phyloP scores from a whole-genome alignment of 805 yeast species.

The Starmerella davenportii region DNA sequence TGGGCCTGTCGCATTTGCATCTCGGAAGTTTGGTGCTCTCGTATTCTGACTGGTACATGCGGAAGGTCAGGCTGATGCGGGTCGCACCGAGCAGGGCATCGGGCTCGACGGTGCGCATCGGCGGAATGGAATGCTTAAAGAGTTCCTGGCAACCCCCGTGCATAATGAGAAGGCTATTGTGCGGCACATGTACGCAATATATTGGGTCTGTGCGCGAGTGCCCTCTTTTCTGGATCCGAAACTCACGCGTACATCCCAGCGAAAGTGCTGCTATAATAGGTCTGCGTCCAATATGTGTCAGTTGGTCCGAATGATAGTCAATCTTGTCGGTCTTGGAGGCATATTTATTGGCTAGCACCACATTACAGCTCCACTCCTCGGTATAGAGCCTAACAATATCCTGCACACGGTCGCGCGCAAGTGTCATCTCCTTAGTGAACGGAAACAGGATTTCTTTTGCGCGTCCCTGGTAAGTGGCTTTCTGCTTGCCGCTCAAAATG shows the following conservation, averaged over 20 bases:
- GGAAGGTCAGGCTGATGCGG: conserved; percentile 48
- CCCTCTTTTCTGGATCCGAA: conserved; percentile 30
- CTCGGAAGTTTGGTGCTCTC: conserved; percentile 23
- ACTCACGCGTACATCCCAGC: conserved; percentile 52
- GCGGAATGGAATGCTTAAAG: conserved; percentile 46
- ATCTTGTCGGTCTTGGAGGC: conserved; percentile 33
- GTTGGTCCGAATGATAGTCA: conserved; percentile 62
- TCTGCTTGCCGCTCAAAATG: conserved; percentile 8
- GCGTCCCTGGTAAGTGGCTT: conserved; percentile 27
- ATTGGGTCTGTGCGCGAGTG: conserved; percentile 19
- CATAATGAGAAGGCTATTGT: conserved; percentile 55
- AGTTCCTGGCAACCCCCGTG: conserved; percentile 66
- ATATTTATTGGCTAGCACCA: conserved; percentile 41
- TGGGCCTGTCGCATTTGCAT: conserved; percentile 30
- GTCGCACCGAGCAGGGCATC: conserved; percentile 34
- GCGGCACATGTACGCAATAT: conserved; percentile 44
- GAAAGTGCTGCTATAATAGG: conserved; percentile 50
- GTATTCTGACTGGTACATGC: conserved; percentile 33
- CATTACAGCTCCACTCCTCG: conserved; percentile 33
- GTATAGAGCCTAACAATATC: conserved; percentile 27
- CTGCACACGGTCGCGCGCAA: conserved; percentile 27
- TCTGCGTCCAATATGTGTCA: conserved; percentile 56
- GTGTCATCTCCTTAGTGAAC: conserved; percentile 28
- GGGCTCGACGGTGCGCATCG: conserved; percentile 25
- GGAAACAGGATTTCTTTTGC: conserved; percentile 14